Base-by-base conservation (phyloP, 1,139 yeast genomes). In the Neolecta irregularis region DNA sequence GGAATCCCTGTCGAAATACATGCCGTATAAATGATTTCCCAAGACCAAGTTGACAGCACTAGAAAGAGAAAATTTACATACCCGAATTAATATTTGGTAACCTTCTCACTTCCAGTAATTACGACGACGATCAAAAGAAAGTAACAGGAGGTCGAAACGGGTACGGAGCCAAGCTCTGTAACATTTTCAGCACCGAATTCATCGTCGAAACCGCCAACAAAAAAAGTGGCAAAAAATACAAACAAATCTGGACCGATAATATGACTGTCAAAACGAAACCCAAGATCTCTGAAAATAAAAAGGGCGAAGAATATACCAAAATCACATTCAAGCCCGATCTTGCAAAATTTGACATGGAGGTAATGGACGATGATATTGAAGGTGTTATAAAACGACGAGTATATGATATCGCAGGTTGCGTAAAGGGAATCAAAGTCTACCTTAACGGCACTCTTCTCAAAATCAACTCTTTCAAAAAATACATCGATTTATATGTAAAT, bases 101-200 rank as follows among this genome's bases (percentile, higher is more conserved):
- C 52, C 67, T 91, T 44, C 67, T 91, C 48, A 91, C 98, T 0
- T 85, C 96, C 2, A 80, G 94, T 23, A 91, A 91, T 56, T 91
- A 91, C 55, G 94, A 91, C 53, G 98, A 91, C 53, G 72, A 88
- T 45, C 78, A 88, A 51, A 80, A 79, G 59, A 91, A 91, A 55
- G 96, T 91, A 19, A 81, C 94, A 2, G 99, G 98, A 62, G 99
- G 99, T 57, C 72, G 99, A 64, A 91, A 91, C 54, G 98, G 98
- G 46, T 91, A 72, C 54, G 99, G 99, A 57, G 98, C 99, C 33
- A 91, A 91, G 56, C 57, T 91, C 55, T 80, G 92, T 67, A 78
- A 91, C 58, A 79, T 91, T 48, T 81, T 81, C 53, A 83, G 95
- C 16, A 78, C 85, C 2, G 78, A 79, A 50, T 91, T 91, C 52